phyloP scores from a whole-genome alignment of 116 monocot species.

The Phalaenopsis hybrid region DNA sequence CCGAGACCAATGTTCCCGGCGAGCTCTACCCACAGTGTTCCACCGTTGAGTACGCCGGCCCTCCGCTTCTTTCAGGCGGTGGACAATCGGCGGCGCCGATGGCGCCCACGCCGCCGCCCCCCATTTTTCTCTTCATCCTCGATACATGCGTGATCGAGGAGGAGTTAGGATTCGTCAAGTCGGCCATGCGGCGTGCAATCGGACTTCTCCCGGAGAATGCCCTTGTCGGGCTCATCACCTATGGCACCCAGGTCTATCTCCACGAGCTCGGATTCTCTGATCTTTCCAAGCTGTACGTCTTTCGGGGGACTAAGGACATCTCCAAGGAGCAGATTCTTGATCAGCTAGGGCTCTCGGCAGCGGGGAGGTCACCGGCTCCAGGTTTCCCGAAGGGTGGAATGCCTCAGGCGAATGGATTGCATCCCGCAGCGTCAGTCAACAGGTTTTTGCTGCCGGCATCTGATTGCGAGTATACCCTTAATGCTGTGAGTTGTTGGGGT shows the following conservation, averaged over 20 bases:
- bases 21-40: constrained; percentile 81
- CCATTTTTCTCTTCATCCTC: constrained; percentile 84
- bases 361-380: constrained; percentile 11
- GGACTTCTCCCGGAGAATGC: constrained; percentile 83
- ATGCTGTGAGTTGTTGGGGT: constrained; percentile 42
- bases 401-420: constrained; percentile 28
- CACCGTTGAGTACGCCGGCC: constrained; percentile 65
- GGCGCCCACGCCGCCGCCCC: constrained; percentile 16
- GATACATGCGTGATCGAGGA: constrained; percentile 93
- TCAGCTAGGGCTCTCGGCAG: constrained; percentile 63
- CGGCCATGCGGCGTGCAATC: constrained; percentile 67
- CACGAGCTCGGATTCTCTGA: constrained; percentile 86
- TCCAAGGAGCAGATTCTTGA: constrained; percentile 76
- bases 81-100: background rate
- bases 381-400: constrained; percentile 15
- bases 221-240: constrained; percentile 80
- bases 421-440: constrained; percentile 31
- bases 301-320: constrained; percentile 84
- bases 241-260: constrained; percentile 94
- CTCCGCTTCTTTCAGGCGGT: constrained; percentile 12
- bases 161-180: constrained; percentile 72
- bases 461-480: constrained; percentile 84
- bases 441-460: constrained; percentile 84
- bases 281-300: constrained; percentile 71
- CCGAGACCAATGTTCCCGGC: constrained; percentile 72